phyloP scores from a whole-genome alignment of 2,329 filamentous ascomycete genomes.

The Cytospora chrysosperma region DNA sequence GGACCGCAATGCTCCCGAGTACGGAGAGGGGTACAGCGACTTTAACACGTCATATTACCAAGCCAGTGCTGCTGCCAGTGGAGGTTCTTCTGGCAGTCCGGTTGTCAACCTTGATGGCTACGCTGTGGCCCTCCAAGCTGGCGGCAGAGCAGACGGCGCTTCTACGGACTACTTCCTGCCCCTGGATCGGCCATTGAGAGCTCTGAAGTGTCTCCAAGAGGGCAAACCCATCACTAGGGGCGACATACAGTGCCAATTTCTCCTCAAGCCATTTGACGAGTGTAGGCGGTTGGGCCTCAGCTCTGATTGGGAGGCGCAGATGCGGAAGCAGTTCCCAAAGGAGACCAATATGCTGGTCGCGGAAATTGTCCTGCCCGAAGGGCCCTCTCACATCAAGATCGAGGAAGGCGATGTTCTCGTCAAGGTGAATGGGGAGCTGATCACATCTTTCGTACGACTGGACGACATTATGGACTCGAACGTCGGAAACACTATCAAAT shows the following conservation, averaged over 20 bases:
- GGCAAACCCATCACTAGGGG: conserved; percentile 77
- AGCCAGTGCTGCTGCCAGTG: conserved; percentile 93
- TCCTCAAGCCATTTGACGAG: conserved; percentile 96
- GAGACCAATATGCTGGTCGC: conserved; percentile 97
- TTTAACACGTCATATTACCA: conserved; percentile 98
- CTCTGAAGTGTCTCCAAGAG: conserved; percentile 79
- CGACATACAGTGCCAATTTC: conserved; percentile 97
- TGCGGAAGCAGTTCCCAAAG: conserved; percentile 80
- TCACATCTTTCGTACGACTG: conserved; percentile 88
- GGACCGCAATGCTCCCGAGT: conserved; percentile 95
- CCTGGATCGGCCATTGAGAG: conserved; percentile 83
- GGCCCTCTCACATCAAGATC: conserved; percentile 81
- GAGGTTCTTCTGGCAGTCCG: conserved; percentile 96
- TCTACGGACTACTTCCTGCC: conserved; percentile 98
- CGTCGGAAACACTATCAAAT: conserved; percentile 73
- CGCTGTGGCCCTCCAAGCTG: conserved; percentile 90
- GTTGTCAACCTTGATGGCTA: conserved; percentile 94
- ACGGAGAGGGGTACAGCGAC: conserved; percentile 88
- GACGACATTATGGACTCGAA: conserved; percentile 90
- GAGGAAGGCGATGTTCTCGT: conserved; percentile 93
- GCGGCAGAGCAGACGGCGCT: conserved; percentile 88
- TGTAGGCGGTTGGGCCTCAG: conserved; percentile 85
- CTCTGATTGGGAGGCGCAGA: conserved; percentile 80
- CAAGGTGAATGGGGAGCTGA: conserved; percentile 87
- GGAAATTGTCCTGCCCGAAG: conserved; percentile 89